Percentiles rank a stretch among this genome's conserved stretches.
Conservation (phyloP, 345 rosid species). For the Populus tremula region DNA sequence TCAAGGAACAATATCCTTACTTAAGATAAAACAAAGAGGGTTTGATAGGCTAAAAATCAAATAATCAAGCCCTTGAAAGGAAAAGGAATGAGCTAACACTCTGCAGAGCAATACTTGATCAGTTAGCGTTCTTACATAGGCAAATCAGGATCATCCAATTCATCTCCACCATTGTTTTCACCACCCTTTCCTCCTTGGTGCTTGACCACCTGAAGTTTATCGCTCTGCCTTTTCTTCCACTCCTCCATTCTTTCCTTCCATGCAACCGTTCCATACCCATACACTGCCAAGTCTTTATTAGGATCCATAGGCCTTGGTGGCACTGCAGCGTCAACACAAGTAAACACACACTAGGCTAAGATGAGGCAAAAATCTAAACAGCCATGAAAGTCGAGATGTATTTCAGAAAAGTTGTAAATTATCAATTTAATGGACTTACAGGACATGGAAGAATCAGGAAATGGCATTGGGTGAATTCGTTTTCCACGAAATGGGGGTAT, state of each 20-base stretch:
- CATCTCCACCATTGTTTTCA: constrained; percentile 38
- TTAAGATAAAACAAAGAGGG: neutral
- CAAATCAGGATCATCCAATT: constrained; percentile 58
- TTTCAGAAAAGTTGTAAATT: neutral
- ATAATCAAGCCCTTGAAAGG: neutral
- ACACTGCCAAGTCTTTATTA: constrained; percentile 73
- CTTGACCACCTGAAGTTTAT: constrained; percentile 62
- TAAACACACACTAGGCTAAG: constrained; percentile 10
- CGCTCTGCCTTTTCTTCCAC: constrained; percentile 75
- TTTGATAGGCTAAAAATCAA: neutral
- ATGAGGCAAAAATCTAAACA: neutral
- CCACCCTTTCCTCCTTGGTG: constrained; percentile 44
- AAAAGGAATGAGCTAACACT: neutral
- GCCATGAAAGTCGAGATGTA: constrained; percentile 5
- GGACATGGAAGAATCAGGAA: constrained; percentile 49
- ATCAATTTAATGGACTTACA: constrained; percentile 40
- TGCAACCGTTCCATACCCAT: constrained; percentile 90
- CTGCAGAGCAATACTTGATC: neutral
- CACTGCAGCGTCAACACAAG: constrained; percentile 41
- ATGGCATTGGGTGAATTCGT: constrained; percentile 51
- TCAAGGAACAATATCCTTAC: neutral
- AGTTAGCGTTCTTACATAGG: constrained; percentile 51
- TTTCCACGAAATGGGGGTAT: constrained; percentile 60
- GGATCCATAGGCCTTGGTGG: constrained; percentile 85
- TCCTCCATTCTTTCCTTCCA: constrained; percentile 93